Evolutionary conservation across 495 filamentous ascomycete species (phyloP).

Genomic region (Hyaloscypha finlandica): DNA sequence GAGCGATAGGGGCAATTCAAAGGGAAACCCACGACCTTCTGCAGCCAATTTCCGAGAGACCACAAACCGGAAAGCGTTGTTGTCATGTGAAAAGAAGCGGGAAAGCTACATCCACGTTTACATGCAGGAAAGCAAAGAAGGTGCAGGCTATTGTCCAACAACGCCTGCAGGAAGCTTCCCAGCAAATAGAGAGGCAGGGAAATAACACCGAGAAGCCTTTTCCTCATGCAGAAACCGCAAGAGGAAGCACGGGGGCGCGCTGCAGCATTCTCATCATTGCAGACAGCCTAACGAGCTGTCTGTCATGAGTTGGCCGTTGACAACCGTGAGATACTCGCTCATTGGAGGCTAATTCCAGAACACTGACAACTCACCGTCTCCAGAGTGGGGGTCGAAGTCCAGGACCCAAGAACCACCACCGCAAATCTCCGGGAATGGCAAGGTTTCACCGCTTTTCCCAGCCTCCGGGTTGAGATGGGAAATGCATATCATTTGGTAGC

Average conservation of each 20-base stretch:
- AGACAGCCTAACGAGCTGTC: neutral
- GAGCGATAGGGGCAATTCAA: neutral
- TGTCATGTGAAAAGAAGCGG: neutral
- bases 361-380: too few species aligned
- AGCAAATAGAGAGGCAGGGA: neutral
- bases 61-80: neutral
- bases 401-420: neutral
- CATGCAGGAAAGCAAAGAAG: neutral
- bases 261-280: neutral
- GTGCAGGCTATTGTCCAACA: neutral
- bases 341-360: too few species aligned
- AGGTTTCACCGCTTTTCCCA: neutral
- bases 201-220: neutral
- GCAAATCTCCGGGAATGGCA: neutral
- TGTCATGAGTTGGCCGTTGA: neutral
- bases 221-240: neutral
- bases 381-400: neutral
- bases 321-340: neutral
- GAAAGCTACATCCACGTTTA: neutral
- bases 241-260: neutral
- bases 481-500: neutral
- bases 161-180: neutral
- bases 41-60: neutral
- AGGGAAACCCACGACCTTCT: neutral
- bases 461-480: neutral